phyloP scores from a whole-genome alignment of 805 yeast species.

The Yamadazyma phyllophila region DNA sequence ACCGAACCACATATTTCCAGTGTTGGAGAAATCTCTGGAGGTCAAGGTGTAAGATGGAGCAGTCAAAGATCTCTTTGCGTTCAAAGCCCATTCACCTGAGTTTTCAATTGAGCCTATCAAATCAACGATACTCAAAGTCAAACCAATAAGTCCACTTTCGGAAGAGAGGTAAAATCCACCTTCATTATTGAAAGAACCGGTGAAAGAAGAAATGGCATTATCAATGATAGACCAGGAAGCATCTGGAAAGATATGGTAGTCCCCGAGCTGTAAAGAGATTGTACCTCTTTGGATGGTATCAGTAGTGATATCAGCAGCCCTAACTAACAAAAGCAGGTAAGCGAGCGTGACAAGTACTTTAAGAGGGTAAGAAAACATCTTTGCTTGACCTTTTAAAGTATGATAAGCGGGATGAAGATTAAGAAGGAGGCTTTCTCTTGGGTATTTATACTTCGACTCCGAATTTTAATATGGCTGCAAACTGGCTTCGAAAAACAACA shows the following conservation, averaged over 20 bases:
- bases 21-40: slow-evolving; percentile 17
- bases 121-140: slow-evolving; percentile 13
- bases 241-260: slow-evolving; percentile 7
- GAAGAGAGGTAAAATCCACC: slow-evolving; percentile 19
- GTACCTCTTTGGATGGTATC: slow-evolving; percentile 5
- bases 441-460: no score
- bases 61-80: slow-evolving; percentile 13
- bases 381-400: background rate
- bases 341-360: slow-evolving; percentile 1
- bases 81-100: slow-evolving; percentile 20
- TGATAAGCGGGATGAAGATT: background rate
- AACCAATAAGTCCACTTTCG: slow-evolving; percentile 11
- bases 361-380: slow-evolving; percentile 1
- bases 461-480: no score
- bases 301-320: slow-evolving; percentile 12
- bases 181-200: slow-evolving; percentile 15
- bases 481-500: no score
- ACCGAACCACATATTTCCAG: slow-evolving; percentile 25
- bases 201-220: slow-evolving; percentile 11
- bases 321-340: slow-evolving; percentile 1
- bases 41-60: slow-evolving; percentile 15
- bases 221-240: slow-evolving; percentile 19
- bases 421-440: no score
- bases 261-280: background rate
- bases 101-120: slow-evolving; percentile 16